phyloP scores from a whole-genome alignment of 331 rosid genomes.

The Quercus phellos region DNA sequence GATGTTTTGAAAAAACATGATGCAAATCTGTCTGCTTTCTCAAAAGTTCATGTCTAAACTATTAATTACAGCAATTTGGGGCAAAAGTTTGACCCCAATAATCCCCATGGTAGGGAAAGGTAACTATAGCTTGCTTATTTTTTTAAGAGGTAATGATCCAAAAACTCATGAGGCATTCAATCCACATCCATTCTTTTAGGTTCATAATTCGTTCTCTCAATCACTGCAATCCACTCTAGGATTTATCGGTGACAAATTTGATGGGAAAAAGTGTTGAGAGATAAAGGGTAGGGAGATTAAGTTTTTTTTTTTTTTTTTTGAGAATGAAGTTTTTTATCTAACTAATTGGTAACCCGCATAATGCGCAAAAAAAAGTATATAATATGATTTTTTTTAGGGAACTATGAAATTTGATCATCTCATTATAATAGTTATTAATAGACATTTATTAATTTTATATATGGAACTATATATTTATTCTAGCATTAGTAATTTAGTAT shows the following conservation, averaged over 20 bases:
- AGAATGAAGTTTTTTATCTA: background rate
- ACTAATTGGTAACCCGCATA: too few relatives aligned
- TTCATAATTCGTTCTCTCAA: background rate
- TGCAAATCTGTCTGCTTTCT: background rate
- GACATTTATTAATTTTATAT: too few relatives aligned
- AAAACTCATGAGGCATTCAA: background rate
- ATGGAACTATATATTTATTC: too few relatives aligned
- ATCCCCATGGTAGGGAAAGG: background rate
- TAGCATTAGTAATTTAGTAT: too few relatives aligned
- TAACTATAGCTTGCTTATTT: background rate
- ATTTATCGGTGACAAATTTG: too few relatives aligned
- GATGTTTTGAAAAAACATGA: background rate
- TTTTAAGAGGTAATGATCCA: background rate
- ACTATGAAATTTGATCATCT: too few relatives aligned
- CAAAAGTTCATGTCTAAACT: background rate
- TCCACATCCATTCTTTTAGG: background rate
- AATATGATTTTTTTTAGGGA: too few relatives aligned
- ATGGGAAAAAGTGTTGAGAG: too few relatives aligned
- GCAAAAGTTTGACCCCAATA: background rate
- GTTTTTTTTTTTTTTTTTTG: too few relatives aligned
- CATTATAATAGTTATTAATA: too few relatives aligned
- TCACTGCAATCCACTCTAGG: background rate
- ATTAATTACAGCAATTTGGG: background rate
- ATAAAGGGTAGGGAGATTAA: background rate
- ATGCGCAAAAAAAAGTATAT: too few relatives aligned